Evolutionary conservation across 768 basidiomycete genomes (phyloP).

Genomic region (Dentipellis fragilis): DNA sequence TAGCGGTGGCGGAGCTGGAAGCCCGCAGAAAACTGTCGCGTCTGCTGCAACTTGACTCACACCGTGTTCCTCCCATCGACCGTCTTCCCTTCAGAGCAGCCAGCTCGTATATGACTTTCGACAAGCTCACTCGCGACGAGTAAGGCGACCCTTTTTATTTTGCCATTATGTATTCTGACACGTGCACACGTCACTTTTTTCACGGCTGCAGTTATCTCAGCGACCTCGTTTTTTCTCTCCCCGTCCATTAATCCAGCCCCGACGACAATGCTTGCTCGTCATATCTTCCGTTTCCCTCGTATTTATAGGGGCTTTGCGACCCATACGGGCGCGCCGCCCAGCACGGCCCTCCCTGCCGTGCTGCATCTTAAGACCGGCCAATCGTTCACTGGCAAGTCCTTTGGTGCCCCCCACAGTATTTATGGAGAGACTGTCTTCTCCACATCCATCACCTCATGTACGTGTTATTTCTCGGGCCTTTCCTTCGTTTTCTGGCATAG

Average conservation of each 20-base stretch:
- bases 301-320: conserved; percentile 58
- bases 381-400: conserved; percentile 81
- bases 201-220: conserved; percentile 60
- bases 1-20: background rate
- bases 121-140: conserved; percentile 86
- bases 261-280: conserved; percentile 45
- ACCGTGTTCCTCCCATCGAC: background rate
- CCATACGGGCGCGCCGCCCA: conserved; percentile 35
- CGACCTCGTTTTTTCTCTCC: conserved; percentile 82
- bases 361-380: conserved; percentile 93
- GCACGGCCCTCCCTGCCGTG: conserved; percentile 54
- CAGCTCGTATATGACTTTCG: conserved; percentile 62
- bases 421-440: conserved; percentile 99
- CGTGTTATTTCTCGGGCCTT: conserved; percentile 19
- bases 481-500: too few relatives aligned
- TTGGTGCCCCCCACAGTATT: conserved; percentile 78
- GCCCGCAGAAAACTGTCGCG: background rate
- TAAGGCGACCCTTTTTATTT: conserved; percentile 25
- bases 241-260: conserved; percentile 25
- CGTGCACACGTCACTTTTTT: background rate
- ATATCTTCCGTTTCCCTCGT: conserved; percentile 37
- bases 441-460: conserved; percentile 96
- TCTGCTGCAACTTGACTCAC: background rate
- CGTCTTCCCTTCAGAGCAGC: background rate
- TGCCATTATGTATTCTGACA: conserved; percentile 16